These are phyloP conservation scores for Yamadazyma oceani DNA, from an alignment of 1,139 yeast species.

Conservation along the genomic window DNA sequence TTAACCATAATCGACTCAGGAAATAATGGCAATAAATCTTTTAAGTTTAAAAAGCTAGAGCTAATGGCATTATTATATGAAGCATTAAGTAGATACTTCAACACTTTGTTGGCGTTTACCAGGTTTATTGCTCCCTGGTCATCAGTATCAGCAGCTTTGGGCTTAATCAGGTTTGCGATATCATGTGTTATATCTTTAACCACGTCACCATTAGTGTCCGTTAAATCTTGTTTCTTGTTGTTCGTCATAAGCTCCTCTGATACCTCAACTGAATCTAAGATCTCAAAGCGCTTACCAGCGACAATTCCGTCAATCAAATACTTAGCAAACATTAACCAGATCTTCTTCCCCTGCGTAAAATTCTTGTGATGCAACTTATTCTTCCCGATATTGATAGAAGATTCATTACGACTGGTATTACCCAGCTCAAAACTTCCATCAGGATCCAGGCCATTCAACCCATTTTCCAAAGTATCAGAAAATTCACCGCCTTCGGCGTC, in stretches of 20 bases:
- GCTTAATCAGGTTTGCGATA: conserved; percentile 5
- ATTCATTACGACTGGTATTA: conserved; percentile 14
- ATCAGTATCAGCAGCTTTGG: neutral
- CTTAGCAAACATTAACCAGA: conserved; percentile 73
- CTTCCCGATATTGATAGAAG: conserved; percentile 19
- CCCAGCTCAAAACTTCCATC: conserved; percentile 5
- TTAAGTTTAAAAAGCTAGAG: conserved; percentile 53
- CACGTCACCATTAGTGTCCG: conserved; percentile 1
- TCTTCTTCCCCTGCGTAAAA: conserved; percentile 55
- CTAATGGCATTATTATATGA: conserved; percentile 21
- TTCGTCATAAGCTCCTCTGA: neutral
- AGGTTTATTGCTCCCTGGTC: neutral
- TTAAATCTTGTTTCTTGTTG: neutral
- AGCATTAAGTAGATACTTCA: conserved; percentile 27
- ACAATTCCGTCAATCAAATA: conserved; percentile 50
- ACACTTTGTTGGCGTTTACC: conserved; percentile 19
- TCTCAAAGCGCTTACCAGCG: conserved; percentile 24
- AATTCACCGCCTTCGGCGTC: conserved; percentile 6
- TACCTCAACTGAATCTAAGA: conserved; percentile 18
- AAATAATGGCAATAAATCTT: conserved; percentile 79
- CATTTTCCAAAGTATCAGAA: conserved; percentile 11
- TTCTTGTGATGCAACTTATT: conserved; percentile 35
- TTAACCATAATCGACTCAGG: conserved; percentile 84
- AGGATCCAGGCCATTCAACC: conserved; percentile 10
- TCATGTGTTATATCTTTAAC: conserved; percentile 10